Base-by-base conservation (phyloP, 495 filamentous ascomycete genomes). In the Penicillium subrubescens region DNA sequence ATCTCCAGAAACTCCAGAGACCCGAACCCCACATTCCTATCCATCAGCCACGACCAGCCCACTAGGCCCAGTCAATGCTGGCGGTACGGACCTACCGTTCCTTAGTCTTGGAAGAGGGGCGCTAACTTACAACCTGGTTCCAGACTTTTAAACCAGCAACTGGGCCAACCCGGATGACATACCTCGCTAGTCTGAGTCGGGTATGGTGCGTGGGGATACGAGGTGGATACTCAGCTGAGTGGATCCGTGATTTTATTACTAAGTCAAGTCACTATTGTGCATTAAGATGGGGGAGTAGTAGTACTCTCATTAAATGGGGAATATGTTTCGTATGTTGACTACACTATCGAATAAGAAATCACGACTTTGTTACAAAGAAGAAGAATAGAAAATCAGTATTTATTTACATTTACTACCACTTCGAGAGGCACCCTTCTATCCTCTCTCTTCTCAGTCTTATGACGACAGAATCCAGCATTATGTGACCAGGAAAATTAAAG, bases 151-250 rank as follows among this genome's bases (percentile, higher is more conserved):
- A n/a, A 61, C 60, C 52, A 33, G 58, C 61, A 57, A 62, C 53
- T 44, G 34, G 46, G 60, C 35, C 52, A 62, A 19, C 56, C 59
- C 51, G 33, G 21, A 43, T 51, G 63, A 62, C 60, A 63, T 50
- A 56, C 53, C 33, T 55, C 31, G 29, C 53, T 57, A 66, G 58
- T 29, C 64, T 35, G 52, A 50, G 44, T 43, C 15, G 17, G 64
- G 51, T 15, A 61, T 56, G 46, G 69, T 64, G 67, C 64, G 67
- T 67, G 64, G 62, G 64, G 68, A 67, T 70, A 70, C 68, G 62
- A 70, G 68, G 65, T 54, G 46, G 44, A 46, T 33, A n/a, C 35
- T 29, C 15, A 19, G 19, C 37, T 29, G 8, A 56, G 53, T 31
- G 48, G 48, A 52, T 29, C 12, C 25, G 4, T 52, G 44, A 23